phyloP scores from a whole-genome alignment of 768 basidiomycete genomes.

The Lactifluus volemus region DNA sequence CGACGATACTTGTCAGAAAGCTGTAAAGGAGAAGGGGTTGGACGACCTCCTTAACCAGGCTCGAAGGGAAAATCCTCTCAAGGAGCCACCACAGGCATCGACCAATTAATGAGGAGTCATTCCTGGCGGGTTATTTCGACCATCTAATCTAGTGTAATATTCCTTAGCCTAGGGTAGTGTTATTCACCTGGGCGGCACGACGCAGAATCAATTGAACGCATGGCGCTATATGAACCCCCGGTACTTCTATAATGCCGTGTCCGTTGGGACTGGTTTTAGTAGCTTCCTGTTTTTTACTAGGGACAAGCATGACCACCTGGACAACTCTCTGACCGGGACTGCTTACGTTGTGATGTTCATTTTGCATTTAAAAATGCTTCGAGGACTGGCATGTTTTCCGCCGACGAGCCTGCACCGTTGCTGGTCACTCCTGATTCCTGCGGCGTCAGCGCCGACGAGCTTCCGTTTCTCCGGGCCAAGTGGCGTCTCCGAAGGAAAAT shows the following conservation, averaged over 20 bases:
- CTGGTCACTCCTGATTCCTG: background rate
- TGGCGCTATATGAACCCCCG: background rate
- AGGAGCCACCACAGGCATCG: conserved; percentile 44
- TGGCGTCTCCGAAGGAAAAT: background rate
- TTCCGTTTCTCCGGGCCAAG: background rate
- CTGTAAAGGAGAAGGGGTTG: conserved; percentile 69
- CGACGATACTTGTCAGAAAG: conserved; percentile 41
- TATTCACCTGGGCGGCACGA: background rate
- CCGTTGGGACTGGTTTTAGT: background rate
- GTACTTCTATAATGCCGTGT: background rate
- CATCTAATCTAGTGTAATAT: background rate
- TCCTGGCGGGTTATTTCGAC: background rate
- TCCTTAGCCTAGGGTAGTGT: background rate
- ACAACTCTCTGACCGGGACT: background rate
- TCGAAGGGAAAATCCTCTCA: conserved; percentile 34
- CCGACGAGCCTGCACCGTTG: background rate
- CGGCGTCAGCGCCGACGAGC: background rate
- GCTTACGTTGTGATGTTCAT: background rate
- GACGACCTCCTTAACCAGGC: conserved; percentile 73
- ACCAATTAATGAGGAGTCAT: background rate
- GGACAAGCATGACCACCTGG: background rate
- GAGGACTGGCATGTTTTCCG: background rate
- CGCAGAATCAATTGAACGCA: background rate
- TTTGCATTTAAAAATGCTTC: background rate
- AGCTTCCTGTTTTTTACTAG: background rate